Evolutionary conservation across 805 yeast genomes (phyloP).

Genomic region (Yueomyces sinensis): DNA sequence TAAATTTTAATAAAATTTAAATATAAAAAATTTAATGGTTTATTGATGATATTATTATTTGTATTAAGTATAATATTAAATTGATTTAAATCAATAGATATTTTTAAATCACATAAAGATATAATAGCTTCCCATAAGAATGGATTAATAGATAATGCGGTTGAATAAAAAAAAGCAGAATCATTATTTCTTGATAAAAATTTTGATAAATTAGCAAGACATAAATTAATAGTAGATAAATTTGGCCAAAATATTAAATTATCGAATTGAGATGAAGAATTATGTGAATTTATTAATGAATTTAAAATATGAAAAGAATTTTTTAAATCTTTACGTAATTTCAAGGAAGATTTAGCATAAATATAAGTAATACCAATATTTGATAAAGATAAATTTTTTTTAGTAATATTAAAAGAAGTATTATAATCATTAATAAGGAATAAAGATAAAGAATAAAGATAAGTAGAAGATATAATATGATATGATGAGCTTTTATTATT

Average conservation of each 20-base stretch:
- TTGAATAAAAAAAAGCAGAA: background rate
- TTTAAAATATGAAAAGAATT: constrained; percentile 54
- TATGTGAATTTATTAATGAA: constrained; percentile 50
- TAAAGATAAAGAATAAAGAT: constrained; percentile 57
- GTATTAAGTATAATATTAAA: constrained; percentile 2
- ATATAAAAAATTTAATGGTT: background rate
- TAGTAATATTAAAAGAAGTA: constrained; percentile 39
- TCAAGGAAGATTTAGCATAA: constrained; percentile 28
- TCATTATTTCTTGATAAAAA: constrained; percentile 3
- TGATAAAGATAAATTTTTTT: constrained; percentile 22
- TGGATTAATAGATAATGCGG: background rate
- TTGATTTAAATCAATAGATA: constrained; percentile 2
- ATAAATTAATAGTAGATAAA: background rate
- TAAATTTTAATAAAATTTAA: constrained; percentile 9
- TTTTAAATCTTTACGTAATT: constrained; percentile 22
- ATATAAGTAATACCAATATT: constrained; percentile 67
- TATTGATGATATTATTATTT: background rate
- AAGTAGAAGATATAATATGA: constrained; percentile 35
- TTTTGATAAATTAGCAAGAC: constrained; percentile 6
- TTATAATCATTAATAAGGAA: constrained; percentile 45
- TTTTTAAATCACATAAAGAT: constrained; percentile 2
- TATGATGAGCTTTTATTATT: background rate
- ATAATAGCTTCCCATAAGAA: background rate
- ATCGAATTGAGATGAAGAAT: constrained; percentile 28
- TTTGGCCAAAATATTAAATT: constrained; percentile 1